phyloP scores from a whole-genome alignment of 257 asterid genomes.

The Penstemon eatonii region DNA sequence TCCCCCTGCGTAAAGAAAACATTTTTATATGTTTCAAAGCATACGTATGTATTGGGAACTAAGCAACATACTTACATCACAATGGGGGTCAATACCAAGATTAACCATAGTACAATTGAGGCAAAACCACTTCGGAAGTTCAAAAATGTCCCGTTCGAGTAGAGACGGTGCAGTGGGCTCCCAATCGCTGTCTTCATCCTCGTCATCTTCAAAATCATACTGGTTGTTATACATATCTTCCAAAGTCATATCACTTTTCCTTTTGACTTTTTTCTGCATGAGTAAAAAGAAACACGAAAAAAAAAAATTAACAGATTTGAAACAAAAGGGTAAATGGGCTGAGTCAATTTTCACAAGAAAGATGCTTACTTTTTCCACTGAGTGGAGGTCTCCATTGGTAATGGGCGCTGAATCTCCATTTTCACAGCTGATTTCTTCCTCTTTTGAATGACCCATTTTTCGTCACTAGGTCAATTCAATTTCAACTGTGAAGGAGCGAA shows the following conservation, averaged over 20 bases:
- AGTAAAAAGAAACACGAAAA: conserved; percentile 18
- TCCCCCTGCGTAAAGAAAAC: not conserved
- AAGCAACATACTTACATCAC: conserved; percentile 52
- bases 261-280: conserved; percentile 55
- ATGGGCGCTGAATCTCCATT: conserved; percentile 37
- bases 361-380: conserved; percentile 33
- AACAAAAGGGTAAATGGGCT: not conserved
- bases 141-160: not conserved
- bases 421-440: conserved; percentile 37
- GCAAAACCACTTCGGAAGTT: conserved; percentile 81
- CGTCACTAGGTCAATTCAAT: not conserved
- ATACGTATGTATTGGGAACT: not conserved
- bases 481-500: too few relatives aligned
- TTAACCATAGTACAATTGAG: conserved; percentile 85
- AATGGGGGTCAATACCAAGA: conserved; percentile 49
- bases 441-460: conserved; percentile 35
- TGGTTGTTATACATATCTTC: conserved; percentile 69
- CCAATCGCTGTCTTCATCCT: conserved; percentile 77
- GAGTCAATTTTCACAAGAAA: not conserved
- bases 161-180: conserved; percentile 31
- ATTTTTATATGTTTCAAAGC: too few relatives aligned
- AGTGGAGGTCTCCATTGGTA: conserved; percentile 28
- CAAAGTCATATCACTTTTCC: conserved; percentile 54
- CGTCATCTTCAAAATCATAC: conserved; percentile 64
- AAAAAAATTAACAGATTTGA: conserved; percentile 19